phyloP scores from a whole-genome alignment of 2,329 filamentous ascomycete genomes.

The Fusarium sp. region DNA sequence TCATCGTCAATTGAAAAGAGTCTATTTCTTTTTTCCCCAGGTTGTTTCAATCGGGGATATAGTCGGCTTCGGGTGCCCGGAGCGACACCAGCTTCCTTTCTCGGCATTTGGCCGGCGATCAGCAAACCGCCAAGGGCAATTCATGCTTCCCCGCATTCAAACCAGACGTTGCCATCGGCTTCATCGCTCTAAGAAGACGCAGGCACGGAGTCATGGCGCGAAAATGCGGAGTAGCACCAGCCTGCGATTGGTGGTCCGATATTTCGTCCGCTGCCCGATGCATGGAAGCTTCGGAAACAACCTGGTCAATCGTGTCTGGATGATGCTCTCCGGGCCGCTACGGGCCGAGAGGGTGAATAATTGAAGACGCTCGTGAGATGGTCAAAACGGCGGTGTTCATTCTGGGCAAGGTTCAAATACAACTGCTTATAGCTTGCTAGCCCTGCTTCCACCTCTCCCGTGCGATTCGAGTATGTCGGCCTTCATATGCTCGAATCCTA shows the following conservation, averaged over 20 bases:
- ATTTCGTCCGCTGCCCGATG: not conserved
- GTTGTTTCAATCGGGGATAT: not conserved
- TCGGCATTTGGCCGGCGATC: not conserved
- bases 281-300: not conserved
- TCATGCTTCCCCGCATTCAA: not conserved
- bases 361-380: no score
- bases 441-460: no score
- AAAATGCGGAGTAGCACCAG: not conserved
- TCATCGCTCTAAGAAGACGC: not conserved
- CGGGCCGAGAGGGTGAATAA: not conserved
- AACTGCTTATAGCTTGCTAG: no score
- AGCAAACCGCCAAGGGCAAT: not conserved
- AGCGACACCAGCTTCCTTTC: not conserved
- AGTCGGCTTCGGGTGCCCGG: not conserved
- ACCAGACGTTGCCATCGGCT: not conserved
- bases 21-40: not conserved
- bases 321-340: not conserved
- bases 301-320: not conserved
- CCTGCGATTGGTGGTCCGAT: not conserved
- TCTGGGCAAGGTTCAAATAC: no score
- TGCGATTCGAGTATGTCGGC: not conserved
- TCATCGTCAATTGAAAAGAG: not conserved
- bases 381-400: no score
- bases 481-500: conserved; percentile 13
- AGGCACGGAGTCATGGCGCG: not conserved